phyloP scores from a whole-genome alignment of 1,139 yeast genomes.

The Hyphopichia khmerensis region DNA sequence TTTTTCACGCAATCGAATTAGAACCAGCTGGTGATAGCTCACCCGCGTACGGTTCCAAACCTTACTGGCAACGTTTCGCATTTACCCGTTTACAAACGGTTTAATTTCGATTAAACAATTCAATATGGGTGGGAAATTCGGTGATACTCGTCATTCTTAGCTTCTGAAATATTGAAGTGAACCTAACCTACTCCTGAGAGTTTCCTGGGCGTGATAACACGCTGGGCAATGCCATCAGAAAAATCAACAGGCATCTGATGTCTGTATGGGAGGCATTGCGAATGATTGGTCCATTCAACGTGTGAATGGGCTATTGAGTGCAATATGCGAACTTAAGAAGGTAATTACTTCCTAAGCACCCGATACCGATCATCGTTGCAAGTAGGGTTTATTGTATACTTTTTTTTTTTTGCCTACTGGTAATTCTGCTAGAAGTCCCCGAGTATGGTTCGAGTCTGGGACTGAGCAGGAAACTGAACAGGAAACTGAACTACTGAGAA shows the following conservation, averaged over 20 bases:
- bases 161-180: conserved; percentile 4
- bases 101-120: conserved; percentile 1
- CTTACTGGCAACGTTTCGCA: conserved; percentile 58
- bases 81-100: conserved; percentile 64
- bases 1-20: background rate
- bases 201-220: conserved; percentile 62
- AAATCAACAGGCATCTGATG: conserved; percentile 14
- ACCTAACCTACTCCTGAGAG: conserved; percentile 60
- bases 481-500: background rate
- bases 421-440: too few relatives aligned
- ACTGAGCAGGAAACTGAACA: too few relatives aligned
- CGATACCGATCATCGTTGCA: conserved; percentile 79
- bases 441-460: too few relatives aligned
- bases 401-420: conserved; percentile 15
- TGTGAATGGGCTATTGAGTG: conserved; percentile 62
- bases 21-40: background rate
- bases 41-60: conserved; percentile 24
- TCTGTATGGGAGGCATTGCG: conserved; percentile 70
- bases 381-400: conserved; percentile 32
- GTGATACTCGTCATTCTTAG: conserved; percentile 64
- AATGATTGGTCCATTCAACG: conserved; percentile 59
- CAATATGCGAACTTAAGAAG: conserved; percentile 63
- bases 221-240: conserved; percentile 78
- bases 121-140: conserved; percentile 80
- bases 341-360: conserved; percentile 44